Conservation (phyloP, 176 grass and related monocot genomes). For the Musa acuminata region DNA sequence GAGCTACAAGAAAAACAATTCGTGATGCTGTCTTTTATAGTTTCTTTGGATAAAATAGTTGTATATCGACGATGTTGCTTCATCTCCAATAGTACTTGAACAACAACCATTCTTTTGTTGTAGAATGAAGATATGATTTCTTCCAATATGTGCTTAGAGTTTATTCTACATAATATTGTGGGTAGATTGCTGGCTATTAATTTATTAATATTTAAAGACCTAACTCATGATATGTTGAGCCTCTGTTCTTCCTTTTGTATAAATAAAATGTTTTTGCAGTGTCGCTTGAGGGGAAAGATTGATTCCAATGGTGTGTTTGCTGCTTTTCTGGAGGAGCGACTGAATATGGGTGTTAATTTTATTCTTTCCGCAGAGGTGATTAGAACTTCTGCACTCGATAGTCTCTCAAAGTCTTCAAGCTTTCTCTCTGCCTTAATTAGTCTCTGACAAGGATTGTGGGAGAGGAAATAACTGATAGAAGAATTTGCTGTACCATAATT, state of each 20-base stretch:
- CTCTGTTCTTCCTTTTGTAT: too few relatives aligned
- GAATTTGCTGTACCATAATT: too few relatives aligned
- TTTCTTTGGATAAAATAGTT: not conserved
- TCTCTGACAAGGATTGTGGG: not conserved
- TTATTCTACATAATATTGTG: too few relatives aligned
- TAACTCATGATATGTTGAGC: conserved; percentile 6
- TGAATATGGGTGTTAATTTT: conserved; percentile 30
- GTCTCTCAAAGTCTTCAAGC: not conserved
- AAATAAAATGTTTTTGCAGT: conserved; percentile 32
- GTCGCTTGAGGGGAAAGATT: conserved; percentile 55
- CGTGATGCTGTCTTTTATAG: not conserved
- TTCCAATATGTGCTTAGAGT: too few relatives aligned
- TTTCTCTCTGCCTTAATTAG: not conserved
- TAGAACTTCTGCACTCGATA: not conserved
- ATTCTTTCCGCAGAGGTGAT: conserved; percentile 75
- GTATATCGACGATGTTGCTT: not conserved
- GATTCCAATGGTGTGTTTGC: conserved; percentile 54
- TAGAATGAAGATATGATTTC: not conserved
- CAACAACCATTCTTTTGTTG: not conserved
- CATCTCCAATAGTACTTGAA: not conserved
- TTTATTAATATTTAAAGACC: not conserved
- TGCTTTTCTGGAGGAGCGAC: conserved; percentile 55
- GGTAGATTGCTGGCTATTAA: too few relatives aligned
- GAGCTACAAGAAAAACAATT: not conserved
- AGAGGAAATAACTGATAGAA: not conserved